Percentiles rank a stretch among this genome's conserved stretches.
These are phyloP conservation scores for Berkeleyomyces rouxiae DNA, from an alignment of 2,329 filamentous ascomycete species.

Conservation along the genomic window DNA sequence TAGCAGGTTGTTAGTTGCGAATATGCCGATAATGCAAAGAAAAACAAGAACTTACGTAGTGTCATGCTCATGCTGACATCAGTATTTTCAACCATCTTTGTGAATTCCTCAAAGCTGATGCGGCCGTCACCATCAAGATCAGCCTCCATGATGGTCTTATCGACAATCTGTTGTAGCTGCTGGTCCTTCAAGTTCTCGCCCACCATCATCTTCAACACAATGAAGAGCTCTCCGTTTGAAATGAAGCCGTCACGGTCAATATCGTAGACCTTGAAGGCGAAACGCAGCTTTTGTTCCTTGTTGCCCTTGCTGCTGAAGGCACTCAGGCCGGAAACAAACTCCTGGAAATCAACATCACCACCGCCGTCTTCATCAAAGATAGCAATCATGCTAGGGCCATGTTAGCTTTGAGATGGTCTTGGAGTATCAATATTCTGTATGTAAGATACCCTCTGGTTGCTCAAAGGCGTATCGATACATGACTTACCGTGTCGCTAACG, in stretches of 20 bases:
- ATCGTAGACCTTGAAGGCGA: conserved; percentile 99
- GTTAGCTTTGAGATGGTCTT: not conserved
- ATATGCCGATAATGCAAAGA: not conserved
- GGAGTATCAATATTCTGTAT: too few species aligned
- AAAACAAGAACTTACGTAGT: conserved; percentile 32
- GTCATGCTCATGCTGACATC: conserved; percentile 63
- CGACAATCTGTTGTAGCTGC: conserved; percentile 96
- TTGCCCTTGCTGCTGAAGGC: conserved; percentile 97
- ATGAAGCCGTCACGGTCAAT: conserved; percentile 98
- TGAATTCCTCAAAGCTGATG: conserved; percentile 98
- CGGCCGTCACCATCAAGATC: conserved; percentile 91
- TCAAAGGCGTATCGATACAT: not conserved
- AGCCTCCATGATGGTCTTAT: conserved; percentile 99
- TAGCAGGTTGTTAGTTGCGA: not conserved
- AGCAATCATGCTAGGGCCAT: conserved; percentile 65
- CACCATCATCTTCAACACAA: conserved; percentile 99
- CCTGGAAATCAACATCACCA: conserved; percentile 95
- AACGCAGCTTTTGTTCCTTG: conserved; percentile 95
- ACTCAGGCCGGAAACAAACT: conserved; percentile 88
- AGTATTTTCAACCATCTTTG: conserved; percentile 95
- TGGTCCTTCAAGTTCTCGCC: conserved; percentile 98
- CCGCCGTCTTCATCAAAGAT: conserved; percentile 98
- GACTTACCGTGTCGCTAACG: conserved; percentile 71
- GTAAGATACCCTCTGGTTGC: not conserved
- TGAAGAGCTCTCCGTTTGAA: conserved; percentile 96